Evolutionary conservation across 2,329 filamentous ascomycete genomes (phyloP).

Genomic region (Thielaviopsis musarum): DNA sequence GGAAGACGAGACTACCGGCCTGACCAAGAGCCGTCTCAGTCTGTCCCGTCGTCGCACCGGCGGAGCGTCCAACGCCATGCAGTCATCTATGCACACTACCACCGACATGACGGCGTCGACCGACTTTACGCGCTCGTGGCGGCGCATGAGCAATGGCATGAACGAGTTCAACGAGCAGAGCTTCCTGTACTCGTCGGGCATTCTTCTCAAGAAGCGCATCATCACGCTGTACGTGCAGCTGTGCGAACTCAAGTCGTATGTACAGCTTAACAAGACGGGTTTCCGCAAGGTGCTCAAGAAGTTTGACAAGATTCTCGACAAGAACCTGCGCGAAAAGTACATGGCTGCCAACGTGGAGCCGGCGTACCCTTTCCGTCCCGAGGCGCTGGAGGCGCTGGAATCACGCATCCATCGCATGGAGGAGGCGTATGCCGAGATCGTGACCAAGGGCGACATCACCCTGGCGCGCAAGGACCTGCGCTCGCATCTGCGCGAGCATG

Average conservation of each 20-base stretch:
- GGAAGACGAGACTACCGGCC: conserved; percentile 39
- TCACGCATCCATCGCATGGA: conserved; percentile 61
- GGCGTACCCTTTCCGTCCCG: conserved; percentile 64
- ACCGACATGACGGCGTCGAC: conserved; percentile 45
- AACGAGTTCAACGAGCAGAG: conserved; percentile 68
- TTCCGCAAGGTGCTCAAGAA: conserved; percentile 97
- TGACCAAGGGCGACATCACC: conserved; percentile 63
- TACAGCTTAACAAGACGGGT: conserved; percentile 89
- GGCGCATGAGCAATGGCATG: conserved; percentile 49
- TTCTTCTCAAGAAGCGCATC: conserved; percentile 85
- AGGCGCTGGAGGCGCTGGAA: conserved; percentile 54
- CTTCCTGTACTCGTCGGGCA: conserved; percentile 46
- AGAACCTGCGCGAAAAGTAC: conserved; percentile 61
- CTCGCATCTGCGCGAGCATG: conserved; percentile 83
- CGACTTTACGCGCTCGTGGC: conserved; percentile 36
- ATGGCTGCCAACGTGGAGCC: conserved; percentile 56
- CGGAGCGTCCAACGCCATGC: conserved; percentile 4
- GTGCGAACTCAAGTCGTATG: conserved; percentile 89
- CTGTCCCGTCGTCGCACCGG: conserved; percentile 15
- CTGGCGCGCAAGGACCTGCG: conserved; percentile 72
- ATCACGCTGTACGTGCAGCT: conserved; percentile 78
- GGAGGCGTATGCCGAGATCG: conserved; percentile 59
- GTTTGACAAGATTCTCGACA: conserved; percentile 90
- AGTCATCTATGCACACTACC: conserved; percentile 21
- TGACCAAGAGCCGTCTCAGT: conserved; percentile 30